Percentiles rank a stretch among this genome's conserved stretches.
phyloP scores from a whole-genome alignment of 129 eudicot species.

The Apium graveolens region DNA sequence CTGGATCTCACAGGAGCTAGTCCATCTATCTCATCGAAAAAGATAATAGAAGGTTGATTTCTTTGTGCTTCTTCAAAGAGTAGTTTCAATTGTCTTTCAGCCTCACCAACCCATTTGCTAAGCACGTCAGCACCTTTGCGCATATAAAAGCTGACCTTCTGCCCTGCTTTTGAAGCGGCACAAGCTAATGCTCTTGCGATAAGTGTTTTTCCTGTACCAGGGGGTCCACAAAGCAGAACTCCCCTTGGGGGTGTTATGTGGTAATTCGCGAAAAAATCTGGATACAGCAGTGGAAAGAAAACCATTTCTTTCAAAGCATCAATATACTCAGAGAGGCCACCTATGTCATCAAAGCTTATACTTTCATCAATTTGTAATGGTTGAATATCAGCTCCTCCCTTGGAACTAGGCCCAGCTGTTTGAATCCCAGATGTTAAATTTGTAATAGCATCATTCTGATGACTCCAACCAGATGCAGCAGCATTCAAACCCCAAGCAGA shows the following conservation, averaged over 20 bases:
- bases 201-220: slow-evolving; percentile 95
- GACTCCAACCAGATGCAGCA: slow-evolving; percentile 99
- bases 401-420: slow-evolving; percentile 99
- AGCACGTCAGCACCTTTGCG: slow-evolving; percentile 99
- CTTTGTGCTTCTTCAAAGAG: slow-evolving; percentile 98
- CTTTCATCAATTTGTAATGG: slow-evolving; percentile 88
- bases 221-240: slow-evolving; percentile 91
- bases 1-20: slow-evolving; percentile 98
- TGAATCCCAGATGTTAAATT: slow-evolving; percentile 60
- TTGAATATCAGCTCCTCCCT: slow-evolving; percentile 99
- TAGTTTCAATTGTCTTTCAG: slow-evolving; percentile 87
- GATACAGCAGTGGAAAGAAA: slow-evolving; percentile 84
- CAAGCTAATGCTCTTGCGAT: slow-evolving; percentile 96
- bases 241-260: slow-evolving; percentile 98
- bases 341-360: slow-evolving; percentile 93
- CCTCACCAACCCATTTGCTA: slow-evolving; percentile 99
- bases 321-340: slow-evolving; percentile 89
- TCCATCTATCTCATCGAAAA: slow-evolving; percentile 97
- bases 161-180: slow-evolving; percentile 99
- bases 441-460: slow-evolving; percentile 61
- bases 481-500: slow-evolving; percentile 77
- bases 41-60: slow-evolving; percentile 95
- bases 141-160: slow-evolving; percentile 97
- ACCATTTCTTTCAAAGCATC: slow-evolving; percentile 99
- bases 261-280: slow-evolving; percentile 93